Evolutionary conservation across 371 early-diverging fungal species (phyloP).

Genomic region (Parasitella parasitica): DNA sequence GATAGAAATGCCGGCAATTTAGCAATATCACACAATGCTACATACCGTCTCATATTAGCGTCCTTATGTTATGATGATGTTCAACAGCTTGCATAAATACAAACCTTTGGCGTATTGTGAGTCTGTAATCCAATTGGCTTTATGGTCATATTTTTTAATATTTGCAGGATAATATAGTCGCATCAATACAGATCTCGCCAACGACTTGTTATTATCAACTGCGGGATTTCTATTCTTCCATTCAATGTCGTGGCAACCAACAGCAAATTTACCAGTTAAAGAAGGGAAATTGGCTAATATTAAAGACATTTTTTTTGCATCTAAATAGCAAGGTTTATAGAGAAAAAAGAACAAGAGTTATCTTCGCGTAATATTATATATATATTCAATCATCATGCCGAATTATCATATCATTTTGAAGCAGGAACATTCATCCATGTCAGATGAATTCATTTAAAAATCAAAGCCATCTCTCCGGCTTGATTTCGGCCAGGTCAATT

Average conservation of each 20-base stretch:
- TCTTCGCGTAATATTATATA: background rate
- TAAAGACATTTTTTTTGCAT: conserved; percentile 6
- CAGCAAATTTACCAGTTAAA: conserved; percentile 27
- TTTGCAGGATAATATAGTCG: conserved; percentile 26
- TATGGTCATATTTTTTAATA: conserved; percentile 6
- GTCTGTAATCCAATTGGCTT: conserved; percentile 16
- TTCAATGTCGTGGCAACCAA: conserved; percentile 33
- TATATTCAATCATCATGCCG: background rate
- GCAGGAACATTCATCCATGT: background rate
- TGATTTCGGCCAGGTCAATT: background rate
- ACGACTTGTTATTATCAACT: background rate
- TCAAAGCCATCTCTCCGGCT: background rate
- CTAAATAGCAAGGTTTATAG: background rate
- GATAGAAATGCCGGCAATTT: conserved; percentile 11
- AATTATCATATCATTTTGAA: background rate
- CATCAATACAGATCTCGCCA: conserved; percentile 5
- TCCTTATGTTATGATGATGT: too few relatives aligned
- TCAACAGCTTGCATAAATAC: too few relatives aligned
- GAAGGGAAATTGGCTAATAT: conserved; percentile 26
- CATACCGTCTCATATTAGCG: background rate
- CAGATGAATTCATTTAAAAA: conserved; percentile 3
- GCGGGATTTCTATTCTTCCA: conserved; percentile 5
- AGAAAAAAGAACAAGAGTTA: background rate
- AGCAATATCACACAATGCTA: conserved; percentile 14
- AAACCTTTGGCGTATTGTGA: conserved; percentile 17